Evolutionary conservation across 1,284 basidiomycete genomes (phyloP).

Genomic region (Crocinoboletus sp.): DNA sequence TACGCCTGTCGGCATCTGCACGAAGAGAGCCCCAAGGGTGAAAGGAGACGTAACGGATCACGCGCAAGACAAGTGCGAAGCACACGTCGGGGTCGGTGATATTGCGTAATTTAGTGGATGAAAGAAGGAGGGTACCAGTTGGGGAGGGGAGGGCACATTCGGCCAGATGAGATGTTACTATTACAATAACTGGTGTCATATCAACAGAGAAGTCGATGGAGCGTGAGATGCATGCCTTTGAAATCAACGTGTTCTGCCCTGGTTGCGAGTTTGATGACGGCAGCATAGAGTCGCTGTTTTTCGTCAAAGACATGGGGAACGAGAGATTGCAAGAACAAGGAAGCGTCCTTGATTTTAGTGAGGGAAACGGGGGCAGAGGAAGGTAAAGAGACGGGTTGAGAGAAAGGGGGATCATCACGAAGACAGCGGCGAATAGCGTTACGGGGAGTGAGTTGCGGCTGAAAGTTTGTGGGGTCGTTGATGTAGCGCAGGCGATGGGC

Average conservation of each 20-base stretch:
- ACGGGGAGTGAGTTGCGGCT: slow-evolving; percentile 62
- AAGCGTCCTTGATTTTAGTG: slow-evolving; percentile 31
- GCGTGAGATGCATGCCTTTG: slow-evolving; percentile 19
- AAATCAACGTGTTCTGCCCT: slow-evolving; percentile 36
- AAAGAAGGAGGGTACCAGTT: slow-evolving; percentile 48
- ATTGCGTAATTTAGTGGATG: slow-evolving; percentile 31
- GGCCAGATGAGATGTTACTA: slow-evolving; percentile 39
- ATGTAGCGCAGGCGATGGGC: slow-evolving; percentile 55
- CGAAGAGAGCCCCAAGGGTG: slow-evolving; percentile 66
- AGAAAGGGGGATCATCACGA: slow-evolving; percentile 13
- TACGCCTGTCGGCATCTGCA: slow-evolving; percentile 54
- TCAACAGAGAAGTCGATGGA: slow-evolving; percentile 12
- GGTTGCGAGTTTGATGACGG: slow-evolving; percentile 33
- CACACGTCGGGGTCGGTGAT: slow-evolving; percentile 38
- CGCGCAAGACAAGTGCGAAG: slow-evolving; percentile 50
- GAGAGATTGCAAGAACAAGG: slow-evolving; percentile 22
- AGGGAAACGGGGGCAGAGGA: slow-evolving; percentile 30
- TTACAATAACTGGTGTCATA: slow-evolving; percentile 8
- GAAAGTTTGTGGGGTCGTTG: slow-evolving; percentile 64
- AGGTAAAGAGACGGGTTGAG: slow-evolving; percentile 22
- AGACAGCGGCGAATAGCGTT: slow-evolving; percentile 60
- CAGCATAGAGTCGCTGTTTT: slow-evolving; percentile 34
- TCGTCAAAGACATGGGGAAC: slow-evolving; percentile 30
- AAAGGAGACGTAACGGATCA: slow-evolving; percentile 64
- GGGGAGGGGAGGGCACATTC: slow-evolving; percentile 40